Conservation (phyloP, 208 protist genomes). For the Jaenimonas drosophilae region DNA sequence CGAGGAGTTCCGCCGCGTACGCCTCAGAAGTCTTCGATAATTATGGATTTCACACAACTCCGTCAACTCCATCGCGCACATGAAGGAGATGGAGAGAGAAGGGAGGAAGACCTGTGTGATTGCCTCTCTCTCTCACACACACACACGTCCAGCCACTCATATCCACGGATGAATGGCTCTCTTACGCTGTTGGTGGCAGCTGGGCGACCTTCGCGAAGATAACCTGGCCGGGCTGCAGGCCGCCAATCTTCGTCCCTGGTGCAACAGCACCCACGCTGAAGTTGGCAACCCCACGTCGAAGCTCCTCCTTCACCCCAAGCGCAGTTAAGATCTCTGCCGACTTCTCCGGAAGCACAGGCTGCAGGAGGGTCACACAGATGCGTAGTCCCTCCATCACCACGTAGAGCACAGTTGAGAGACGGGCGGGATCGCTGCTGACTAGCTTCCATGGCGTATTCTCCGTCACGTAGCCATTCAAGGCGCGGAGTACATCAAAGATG, state of each 20-base stretch:
- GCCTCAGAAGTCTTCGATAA: too few relatives aligned
- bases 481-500: constrained; percentile 82
- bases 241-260: constrained; percentile 45
- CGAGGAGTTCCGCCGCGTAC: too few relatives aligned
- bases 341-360: constrained; percentile 81
- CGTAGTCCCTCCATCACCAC: constrained; percentile 85
- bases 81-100: too few relatives aligned
- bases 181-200: too few relatives aligned
- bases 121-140: too few relatives aligned
- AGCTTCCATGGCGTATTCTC: constrained; percentile 91
- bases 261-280: constrained; percentile 57
- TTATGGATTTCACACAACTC: too few relatives aligned
- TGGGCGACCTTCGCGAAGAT: constrained; percentile 68
- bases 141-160: too few relatives aligned
- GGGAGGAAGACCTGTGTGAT: too few relatives aligned
- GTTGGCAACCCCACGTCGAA: constrained; percentile 38
- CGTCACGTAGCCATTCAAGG: constrained; percentile 86
- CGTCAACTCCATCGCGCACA: too few relatives aligned
- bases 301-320: constrained; percentile 60
- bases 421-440: constrained; percentile 62
- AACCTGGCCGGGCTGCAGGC: constrained; percentile 37
- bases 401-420: constrained; percentile 85
- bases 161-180: too few relatives aligned
- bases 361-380: constrained; percentile 64
- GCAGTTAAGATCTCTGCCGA: constrained; percentile 72